Evolutionary conservation across 805 yeast genomes (phyloP).

Genomic region (Saturnispora quitensis): DNA sequence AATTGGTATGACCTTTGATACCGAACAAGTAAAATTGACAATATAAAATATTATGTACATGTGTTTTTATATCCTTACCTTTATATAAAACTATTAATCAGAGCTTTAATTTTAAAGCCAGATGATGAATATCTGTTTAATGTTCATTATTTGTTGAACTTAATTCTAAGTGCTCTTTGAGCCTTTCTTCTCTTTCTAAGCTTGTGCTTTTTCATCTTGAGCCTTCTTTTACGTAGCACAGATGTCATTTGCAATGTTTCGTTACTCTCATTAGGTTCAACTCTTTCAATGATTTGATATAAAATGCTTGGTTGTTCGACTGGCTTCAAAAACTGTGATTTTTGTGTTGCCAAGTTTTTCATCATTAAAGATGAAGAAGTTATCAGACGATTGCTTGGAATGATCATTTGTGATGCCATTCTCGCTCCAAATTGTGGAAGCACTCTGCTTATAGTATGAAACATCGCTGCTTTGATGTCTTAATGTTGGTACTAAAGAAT

Average conservation of each 20-base stretch:
- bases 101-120: neutral
- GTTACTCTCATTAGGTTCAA: neutral
- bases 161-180: slow-evolving; percentile 73
- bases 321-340: slow-evolving; percentile 2
- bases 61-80: neutral
- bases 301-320: slow-evolving; percentile 1
- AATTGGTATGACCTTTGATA: neutral
- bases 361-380: neutral
- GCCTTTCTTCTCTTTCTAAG: slow-evolving; percentile 94
- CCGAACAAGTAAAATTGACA: neutral
- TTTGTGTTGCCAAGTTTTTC: neutral
- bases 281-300: neutral
- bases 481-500: neutral
- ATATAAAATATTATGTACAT: neutral
- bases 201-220: slow-evolving; percentile 97
- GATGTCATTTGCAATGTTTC: slow-evolving; percentile 43
- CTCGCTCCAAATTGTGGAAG: slow-evolving; percentile 8
- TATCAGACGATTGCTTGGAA: neutral
- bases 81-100: neutral
- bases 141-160: slow-evolving; percentile 36
- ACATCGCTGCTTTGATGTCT: slow-evolving; percentile 1
- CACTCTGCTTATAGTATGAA: slow-evolving; percentile 3
- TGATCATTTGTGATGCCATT: slow-evolving; percentile 10
- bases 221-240: slow-evolving; percentile 75
- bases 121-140: neutral